Evolutionary conservation across 2,329 filamentous ascomycete species (phyloP), one percentile per base, ranked within the genome.

Genomic region (Alternaria gaisen): DNA sequence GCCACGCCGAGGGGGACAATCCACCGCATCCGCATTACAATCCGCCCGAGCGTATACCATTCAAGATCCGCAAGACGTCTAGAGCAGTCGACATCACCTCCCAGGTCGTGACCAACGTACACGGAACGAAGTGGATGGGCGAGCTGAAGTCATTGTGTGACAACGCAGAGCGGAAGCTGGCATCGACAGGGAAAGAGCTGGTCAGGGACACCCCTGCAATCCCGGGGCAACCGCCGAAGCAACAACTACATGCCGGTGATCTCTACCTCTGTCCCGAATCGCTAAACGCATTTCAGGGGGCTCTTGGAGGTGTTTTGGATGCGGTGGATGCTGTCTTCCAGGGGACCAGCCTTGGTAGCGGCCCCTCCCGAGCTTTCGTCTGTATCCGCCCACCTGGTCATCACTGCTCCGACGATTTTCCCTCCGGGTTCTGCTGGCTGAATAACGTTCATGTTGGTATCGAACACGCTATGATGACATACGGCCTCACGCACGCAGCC

Each of bases 371-470:
- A 56, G 93, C 94, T 0, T 99, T 99, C 77, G 93, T 98, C 51
- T 94, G 91, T 28, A 91, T 98, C 51, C 89, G 95, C 32, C 95
- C 95, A 5, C 95, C 95, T 0, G 95, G 95, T 1, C 95, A 99
- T 76, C 95, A 99, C 75, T 99, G 95, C 80, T 97, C 94, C 3
- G 88, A 92, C 4, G 88, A 91, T 51, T 90, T 91, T 70, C 95
- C 95, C 0, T 97, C 94, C 2, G 95, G 95, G 0, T 99, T 99
- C 76, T 99, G 95, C 81, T 99, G 95, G 94, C 82, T 99, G 52
- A 99, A 99, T 79, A 99, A 99, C 75, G 93, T 99, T 0, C 94
- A 98, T 74, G 92, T 99, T 22, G 95, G 94, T 0, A 97, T 99
- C 66, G 91, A 96, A 77, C 92, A 99, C 77, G 94, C 90, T 11